These are phyloP conservation scores for Micractinium conductrix DNA, from an alignment of 139 green algal genomes.

Conservation along the genomic window DNA sequence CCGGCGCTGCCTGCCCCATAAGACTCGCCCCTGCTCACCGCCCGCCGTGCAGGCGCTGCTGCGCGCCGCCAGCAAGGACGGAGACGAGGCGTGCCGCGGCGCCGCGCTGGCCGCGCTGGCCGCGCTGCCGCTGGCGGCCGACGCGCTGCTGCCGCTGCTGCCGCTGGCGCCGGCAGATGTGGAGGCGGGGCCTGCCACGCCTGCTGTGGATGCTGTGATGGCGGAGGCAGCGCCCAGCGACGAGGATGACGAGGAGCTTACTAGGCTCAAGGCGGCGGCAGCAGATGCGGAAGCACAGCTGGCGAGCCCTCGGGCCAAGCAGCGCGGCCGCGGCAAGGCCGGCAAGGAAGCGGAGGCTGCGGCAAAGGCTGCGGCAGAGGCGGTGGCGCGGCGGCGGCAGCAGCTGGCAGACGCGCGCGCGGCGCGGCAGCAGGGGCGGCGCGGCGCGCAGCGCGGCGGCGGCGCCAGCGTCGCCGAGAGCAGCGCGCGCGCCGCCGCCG, in stretches of 20 bases:
- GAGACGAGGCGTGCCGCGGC: conserved; percentile 39
- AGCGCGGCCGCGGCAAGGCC: background rate
- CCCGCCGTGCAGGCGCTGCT: conserved; percentile 37
- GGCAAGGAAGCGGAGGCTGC: background rate
- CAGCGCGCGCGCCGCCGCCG: background rate
- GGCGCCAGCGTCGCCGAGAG: background rate
- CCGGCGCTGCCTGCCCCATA: too few species aligned
- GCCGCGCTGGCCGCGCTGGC: conserved; percentile 52
- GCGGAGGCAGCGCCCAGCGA: background rate
- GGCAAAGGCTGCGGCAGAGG: background rate
- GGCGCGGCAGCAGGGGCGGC: conserved; percentile 19
- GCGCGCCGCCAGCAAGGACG: conserved; percentile 38
- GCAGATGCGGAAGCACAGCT: conserved; percentile 7
- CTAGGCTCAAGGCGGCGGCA: background rate
- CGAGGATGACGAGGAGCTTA: conserved; percentile 12
- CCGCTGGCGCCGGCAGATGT: background rate
- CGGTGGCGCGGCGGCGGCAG: conserved; percentile 1
- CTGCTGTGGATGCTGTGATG: background rate
- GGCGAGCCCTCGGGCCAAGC: background rate
- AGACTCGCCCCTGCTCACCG: background rate
- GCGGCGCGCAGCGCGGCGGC: background rate
- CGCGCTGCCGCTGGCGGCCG: conserved; percentile 40
- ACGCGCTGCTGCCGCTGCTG: conserved; percentile 44
- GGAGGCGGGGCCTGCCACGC: background rate
- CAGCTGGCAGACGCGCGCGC: conserved; percentile 1